These are phyloP conservation scores for Echria macrotheca DNA, from an alignment of 495 filamentous ascomycete genomes.

Conservation along the genomic window DNA sequence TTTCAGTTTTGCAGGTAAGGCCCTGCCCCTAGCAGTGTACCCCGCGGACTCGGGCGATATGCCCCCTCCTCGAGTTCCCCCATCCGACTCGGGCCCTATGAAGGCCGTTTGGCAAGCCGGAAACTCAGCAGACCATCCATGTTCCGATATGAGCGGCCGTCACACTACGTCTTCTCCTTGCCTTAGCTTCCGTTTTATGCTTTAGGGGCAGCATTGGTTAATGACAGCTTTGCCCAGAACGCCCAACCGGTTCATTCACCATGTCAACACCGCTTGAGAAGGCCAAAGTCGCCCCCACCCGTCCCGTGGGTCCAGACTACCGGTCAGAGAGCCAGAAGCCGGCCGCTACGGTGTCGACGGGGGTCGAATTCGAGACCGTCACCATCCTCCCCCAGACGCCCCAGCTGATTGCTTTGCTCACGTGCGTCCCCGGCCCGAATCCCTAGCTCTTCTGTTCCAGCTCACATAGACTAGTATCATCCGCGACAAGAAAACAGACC, in stretches of 20 bases:
- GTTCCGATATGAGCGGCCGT: not conserved
- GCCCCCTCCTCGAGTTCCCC: no score
- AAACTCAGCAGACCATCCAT: no score
- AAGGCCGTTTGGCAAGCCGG: no score
- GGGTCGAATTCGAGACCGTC: conserved; percentile 79
- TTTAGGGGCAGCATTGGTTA: no score
- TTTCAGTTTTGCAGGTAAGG: not conserved
- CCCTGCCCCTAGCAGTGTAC: no score
- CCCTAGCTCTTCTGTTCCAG: conserved; percentile 8
- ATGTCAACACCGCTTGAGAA: conserved; percentile 7
- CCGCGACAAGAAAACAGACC: conserved; percentile 77
- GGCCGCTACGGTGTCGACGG: conserved; percentile 81
- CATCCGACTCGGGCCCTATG: no score
- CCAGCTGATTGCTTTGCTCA: conserved; percentile 92
- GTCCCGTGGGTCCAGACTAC: conserved; percentile 75
- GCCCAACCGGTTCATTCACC: no score
- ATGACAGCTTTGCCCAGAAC: no score
- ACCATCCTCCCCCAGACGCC: conserved; percentile 88
- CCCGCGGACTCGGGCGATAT: no score
- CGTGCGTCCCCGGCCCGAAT: conserved; percentile 65
- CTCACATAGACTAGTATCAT: conserved; percentile 66
- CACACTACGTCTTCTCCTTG: not conserved
- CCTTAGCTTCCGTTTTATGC: no score
- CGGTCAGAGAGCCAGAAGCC: conserved; percentile 72
- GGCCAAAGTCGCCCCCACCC: conserved; percentile 49